Percentiles rank a stretch among this genome's conserved stretches.
phyloP scores from a whole-genome alignment of 768 basidiomycete genomes.

The Tephrocybe sp. region DNA sequence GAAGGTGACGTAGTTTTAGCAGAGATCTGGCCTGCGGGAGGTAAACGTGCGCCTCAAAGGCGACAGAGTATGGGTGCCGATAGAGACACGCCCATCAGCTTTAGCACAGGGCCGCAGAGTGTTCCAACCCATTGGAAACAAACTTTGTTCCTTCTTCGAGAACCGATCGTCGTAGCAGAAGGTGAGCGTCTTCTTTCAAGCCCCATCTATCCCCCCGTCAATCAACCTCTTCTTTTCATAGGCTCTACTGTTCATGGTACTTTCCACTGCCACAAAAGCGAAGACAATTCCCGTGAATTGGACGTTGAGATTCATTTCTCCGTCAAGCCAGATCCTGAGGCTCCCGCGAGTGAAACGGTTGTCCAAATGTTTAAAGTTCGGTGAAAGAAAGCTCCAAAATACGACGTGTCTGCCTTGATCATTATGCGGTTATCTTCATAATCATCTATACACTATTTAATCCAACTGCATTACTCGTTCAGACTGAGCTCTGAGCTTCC shows the following conservation, averaged over 20 bases:
- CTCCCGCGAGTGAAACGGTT: conserved; percentile 37
- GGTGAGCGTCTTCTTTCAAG: conserved; percentile 42
- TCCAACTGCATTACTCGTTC: too few relatives aligned
- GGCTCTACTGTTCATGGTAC: conserved; percentile 73
- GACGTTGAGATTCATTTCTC: conserved; percentile 89
- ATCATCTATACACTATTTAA: too few relatives aligned
- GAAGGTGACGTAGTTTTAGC: conserved; percentile 64
- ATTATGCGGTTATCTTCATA: not conserved
- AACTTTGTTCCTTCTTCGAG: conserved; percentile 80
- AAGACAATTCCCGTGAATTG: conserved; percentile 79
- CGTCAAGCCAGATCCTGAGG: conserved; percentile 40
- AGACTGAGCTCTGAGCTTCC: too few relatives aligned
- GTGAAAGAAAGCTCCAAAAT: conserved; percentile 27
- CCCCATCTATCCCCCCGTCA: not conserved
- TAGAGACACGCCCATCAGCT: conserved; percentile 58
- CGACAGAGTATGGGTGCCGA: conserved; percentile 53
- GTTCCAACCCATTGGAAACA: conserved; percentile 97
- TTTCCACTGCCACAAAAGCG: conserved; percentile 83
- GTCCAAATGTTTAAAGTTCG: conserved; percentile 82
- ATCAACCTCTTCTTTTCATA: conserved; percentile 28
- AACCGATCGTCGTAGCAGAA: conserved; percentile 74
- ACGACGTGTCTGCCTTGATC: not conserved
- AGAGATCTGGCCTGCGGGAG: conserved; percentile 78
- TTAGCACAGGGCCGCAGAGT: conserved; percentile 89
- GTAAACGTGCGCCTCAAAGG: conserved; percentile 57